A percentile compares a stretch with the other conserved stretches of the same genome.
Conservation (phyloP, 768 basidiomycete genomes). For the Gymnopilus junonius region DNA sequence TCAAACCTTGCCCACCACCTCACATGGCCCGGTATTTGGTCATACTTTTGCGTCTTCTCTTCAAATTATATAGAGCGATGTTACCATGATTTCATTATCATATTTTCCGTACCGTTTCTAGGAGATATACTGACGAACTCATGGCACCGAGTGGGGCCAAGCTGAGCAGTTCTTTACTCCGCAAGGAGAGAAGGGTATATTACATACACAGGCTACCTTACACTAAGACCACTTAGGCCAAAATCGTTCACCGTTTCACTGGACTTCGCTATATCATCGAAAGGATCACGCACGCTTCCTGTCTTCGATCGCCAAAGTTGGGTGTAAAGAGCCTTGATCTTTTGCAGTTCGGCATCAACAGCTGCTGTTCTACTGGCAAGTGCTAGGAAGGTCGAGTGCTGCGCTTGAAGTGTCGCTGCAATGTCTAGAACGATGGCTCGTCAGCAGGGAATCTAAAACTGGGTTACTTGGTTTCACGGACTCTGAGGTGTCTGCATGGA, state of each 20-base stretch:
- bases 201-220: slow-evolving; percentile 28
- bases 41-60: neutral
- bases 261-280: slow-evolving; percentile 52
- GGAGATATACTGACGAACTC: neutral
- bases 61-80: neutral
- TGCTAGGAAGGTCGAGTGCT: slow-evolving; percentile 76
- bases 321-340: slow-evolving; percentile 74
- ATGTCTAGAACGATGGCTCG: slow-evolving; percentile 52
- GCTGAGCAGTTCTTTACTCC: slow-evolving; percentile 1
- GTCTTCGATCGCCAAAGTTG: slow-evolving; percentile 82
- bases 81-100: neutral
- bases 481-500: slow-evolving; percentile 81
- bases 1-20: neutral
- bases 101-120: neutral
- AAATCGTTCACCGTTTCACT: slow-evolving; percentile 40
- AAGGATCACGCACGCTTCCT: slow-evolving; percentile 84
- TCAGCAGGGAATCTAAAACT: slow-evolving; percentile 8
- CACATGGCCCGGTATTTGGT: slow-evolving; percentile 3
- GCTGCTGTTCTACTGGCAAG: slow-evolving; percentile 79
- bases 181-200: slow-evolving; percentile 2
- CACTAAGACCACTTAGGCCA: slow-evolving; percentile 46
- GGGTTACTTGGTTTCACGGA: slow-evolving; percentile 29
- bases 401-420: slow-evolving; percentile 76
- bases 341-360: slow-evolving; percentile 74
- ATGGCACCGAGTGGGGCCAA: slow-evolving; percentile 7